Evolutionary conservation across 768 basidiomycete species (phyloP), one percentile per base, ranked within the genome.

Genomic region (Leccinum uliginosum): DNA sequence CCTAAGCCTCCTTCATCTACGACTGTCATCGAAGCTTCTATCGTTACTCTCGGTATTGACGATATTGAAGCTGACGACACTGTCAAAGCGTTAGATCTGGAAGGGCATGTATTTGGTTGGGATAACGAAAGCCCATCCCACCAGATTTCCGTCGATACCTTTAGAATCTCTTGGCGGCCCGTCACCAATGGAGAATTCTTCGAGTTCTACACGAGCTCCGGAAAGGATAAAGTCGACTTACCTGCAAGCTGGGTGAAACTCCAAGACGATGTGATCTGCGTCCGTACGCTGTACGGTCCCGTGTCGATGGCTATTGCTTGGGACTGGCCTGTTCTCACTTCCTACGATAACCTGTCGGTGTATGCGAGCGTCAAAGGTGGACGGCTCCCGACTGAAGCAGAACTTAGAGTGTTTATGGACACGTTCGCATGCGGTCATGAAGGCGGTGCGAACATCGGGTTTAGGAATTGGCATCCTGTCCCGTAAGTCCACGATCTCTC

Each of bases 321-420:
- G 58, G 72, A 91, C 56, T 99, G 96, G 96, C 96, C 97, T 0
- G 74, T 96, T 30, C 72, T 92, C 57, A 84, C 90, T 0, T 84
- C 86, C 12, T 93, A 88, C 69, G 78, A 86, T 59, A 85, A 88
- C 67, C 70, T 98, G 12, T 88, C 87, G 6, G 78, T 81, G 1
- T 98, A 89, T 68, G 95, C 93, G 1, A 82, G 72, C 43, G 85
- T 86, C 49, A 89, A 93, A 64, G 95, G 95, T n/a, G 97, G 96
- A 1, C 83, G 97, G 48, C 75, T 99, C 19, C 97, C 97, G 0
- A 94, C 91, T 3, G 93, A 97, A 72, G 77, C 86, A 0, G 97
- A 98, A 73, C 80, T 97, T 38, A 79, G 86, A 6, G 68, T 88
- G 15, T 94, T 96, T 75, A 79, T 84, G 63, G 83, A 89, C 65